Conservation (phyloP, 2,329 filamentous ascomycete genomes). For the Cordyceps fumosorosea region DNA sequence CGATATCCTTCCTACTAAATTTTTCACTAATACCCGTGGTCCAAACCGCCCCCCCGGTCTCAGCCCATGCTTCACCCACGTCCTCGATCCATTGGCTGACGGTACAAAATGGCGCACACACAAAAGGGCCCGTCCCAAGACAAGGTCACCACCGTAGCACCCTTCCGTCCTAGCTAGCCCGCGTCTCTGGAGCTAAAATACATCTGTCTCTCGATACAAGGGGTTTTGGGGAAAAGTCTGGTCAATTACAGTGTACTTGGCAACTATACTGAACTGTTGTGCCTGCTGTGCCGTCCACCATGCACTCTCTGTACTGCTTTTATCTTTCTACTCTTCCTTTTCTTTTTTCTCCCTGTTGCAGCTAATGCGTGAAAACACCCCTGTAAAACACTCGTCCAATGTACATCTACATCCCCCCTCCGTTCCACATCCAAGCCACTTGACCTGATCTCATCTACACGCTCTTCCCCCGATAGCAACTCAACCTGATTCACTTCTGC, state of each 20-base stretch:
- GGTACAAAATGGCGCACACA: conserved; percentile 1
- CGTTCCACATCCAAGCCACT: neutral
- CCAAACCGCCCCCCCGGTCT: too few species aligned
- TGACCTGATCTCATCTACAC: neutral
- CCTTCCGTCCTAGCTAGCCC: neutral
- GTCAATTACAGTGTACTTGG: too few species aligned
- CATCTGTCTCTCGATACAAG: neutral
- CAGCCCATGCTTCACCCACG: neutral
- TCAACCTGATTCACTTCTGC: neutral
- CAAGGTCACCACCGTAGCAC: neutral
- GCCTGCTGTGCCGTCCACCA: too few species aligned
- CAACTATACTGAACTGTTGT: too few species aligned
- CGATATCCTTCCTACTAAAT: neutral
- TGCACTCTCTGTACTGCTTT: too few species aligned
- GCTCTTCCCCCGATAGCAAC: neutral
- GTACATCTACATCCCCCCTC: neutral
- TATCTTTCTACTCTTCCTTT: too few species aligned
- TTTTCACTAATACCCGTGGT: too few species aligned
- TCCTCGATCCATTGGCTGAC: conserved; percentile 7
- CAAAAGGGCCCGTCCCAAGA: neutral
- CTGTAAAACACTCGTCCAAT: neutral
- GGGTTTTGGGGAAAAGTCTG: too few species aligned
- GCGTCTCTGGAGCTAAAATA: neutral
- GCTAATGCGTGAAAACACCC: neutral
- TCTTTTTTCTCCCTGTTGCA: neutral